These are phyloP conservation scores for Arthonia radiata DNA, from an alignment of 495 filamentous ascomycete genomes.

Conservation along the genomic window DNA sequence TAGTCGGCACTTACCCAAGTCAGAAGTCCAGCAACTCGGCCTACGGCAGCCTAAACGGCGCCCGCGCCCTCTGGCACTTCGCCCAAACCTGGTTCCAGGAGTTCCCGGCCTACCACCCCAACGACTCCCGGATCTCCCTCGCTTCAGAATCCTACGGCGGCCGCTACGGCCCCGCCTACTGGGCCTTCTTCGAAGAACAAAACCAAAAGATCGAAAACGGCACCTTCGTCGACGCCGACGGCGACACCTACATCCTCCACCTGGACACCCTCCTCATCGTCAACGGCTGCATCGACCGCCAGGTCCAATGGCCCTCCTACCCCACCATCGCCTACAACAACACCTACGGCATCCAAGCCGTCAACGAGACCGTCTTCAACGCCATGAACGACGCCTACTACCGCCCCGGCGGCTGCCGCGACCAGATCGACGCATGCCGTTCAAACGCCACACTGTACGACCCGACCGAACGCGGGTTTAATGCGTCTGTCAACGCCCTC, in stretches of 20 bases:
- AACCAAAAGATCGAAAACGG: slow-evolving; percentile 17
- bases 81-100: slow-evolving; percentile 37
- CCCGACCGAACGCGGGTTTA: slow-evolving; percentile 18
- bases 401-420: slow-evolving; percentile 23
- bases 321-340: slow-evolving; percentile 47
- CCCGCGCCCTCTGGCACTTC: slow-evolving; percentile 41
- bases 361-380: slow-evolving; percentile 30
- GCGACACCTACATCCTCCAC: slow-evolving; percentile 16
- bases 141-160: slow-evolving; percentile 27
- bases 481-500: slow-evolving; percentile 20
- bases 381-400: slow-evolving; percentile 22
- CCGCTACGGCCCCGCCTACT: slow-evolving; percentile 29
- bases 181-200: slow-evolving; percentile 18
- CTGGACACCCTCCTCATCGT: slow-evolving; percentile 26
- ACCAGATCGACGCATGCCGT: slow-evolving; percentile 25
- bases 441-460: slow-evolving; percentile 17
- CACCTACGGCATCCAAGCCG: slow-evolving; percentile 42
- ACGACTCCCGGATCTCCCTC: slow-evolving; percentile 27
- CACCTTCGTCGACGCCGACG: slow-evolving; percentile 9
- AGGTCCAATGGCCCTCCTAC: slow-evolving; percentile 42
- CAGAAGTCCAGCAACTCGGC: slow-evolving; percentile 20
- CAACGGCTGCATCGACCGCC: slow-evolving; percentile 55
- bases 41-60: slow-evolving; percentile 30
- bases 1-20: slow-evolving; percentile 34
- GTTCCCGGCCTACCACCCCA: slow-evolving; percentile 43